phyloP scores from a whole-genome alignment of 2,329 filamentous ascomycete species.

The Diplodia intermedia region DNA sequence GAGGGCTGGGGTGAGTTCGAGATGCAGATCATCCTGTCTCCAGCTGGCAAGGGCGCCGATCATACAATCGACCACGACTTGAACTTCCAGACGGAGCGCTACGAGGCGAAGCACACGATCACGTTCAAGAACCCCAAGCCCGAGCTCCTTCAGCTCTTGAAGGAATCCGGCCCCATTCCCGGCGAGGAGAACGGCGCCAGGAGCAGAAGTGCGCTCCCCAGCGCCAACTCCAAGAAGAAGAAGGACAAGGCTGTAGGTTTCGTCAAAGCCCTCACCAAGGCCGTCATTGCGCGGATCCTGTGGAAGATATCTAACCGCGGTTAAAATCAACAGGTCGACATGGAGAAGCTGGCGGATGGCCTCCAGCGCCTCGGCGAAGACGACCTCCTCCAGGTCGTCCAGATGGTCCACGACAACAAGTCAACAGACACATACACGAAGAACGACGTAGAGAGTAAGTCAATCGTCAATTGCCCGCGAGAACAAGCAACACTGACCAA shows the following conservation, averaged over 20 bases:
- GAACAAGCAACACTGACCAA: conserved; percentile 4
- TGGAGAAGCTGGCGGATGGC: conserved; percentile 95
- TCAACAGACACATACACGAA: conserved; percentile 92
- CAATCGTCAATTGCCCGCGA: background rate
- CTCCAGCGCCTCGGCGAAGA: conserved; percentile 90
- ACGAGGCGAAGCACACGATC: conserved; percentile 82
- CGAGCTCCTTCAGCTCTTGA: conserved; percentile 77
- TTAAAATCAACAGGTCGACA: conserved; percentile 67
- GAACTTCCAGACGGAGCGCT: conserved; percentile 82
- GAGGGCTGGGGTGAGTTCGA: conserved; percentile 99
- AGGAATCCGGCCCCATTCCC: conserved; percentile 78
- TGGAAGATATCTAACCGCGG: background rate
- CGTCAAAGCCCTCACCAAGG: background rate
- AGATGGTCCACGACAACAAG: conserved; percentile 98
- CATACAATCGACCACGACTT: conserved; percentile 83
- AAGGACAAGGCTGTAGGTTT: conserved; percentile 63
- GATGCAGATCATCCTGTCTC: conserved; percentile 83
- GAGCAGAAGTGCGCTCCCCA: conserved; percentile 65
- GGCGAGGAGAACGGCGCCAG: conserved; percentile 65
- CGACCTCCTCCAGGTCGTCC: conserved; percentile 90
- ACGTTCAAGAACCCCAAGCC: conserved; percentile 93
- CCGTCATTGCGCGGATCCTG: conserved; percentile 15
- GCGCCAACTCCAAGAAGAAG: conserved; percentile 75
- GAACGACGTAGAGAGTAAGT: conserved; percentile 93
- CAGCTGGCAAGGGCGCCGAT: conserved; percentile 84